Percentiles rank a stretch among this genome's conserved stretches.
Evolutionary conservation across 2,329 filamentous ascomycete species (phyloP).

Genomic region (Diplocarpon mali): DNA sequence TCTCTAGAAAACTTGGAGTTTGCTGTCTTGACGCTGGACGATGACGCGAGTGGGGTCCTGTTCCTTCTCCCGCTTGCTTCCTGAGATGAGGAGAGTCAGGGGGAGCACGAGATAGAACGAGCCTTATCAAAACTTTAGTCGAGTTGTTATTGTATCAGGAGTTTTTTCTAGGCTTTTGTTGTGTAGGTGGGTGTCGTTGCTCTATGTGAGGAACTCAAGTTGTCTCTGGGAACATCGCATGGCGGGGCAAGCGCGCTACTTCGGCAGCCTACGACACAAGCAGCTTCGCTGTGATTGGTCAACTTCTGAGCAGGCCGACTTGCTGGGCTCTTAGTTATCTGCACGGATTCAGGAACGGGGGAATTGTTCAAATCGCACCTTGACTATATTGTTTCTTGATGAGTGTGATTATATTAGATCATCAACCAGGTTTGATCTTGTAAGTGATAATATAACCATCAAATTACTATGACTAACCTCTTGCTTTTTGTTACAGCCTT

Average conservation of each 20-base stretch:
- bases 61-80: conserved; percentile 12
- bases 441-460: too few species aligned
- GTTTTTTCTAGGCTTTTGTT: background rate
- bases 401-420: too few species aligned
- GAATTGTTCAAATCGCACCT: background rate
- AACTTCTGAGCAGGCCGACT: background rate
- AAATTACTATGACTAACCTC: too few species aligned
- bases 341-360: background rate
- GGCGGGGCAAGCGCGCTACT: background rate
- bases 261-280: background rate
- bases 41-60: conserved; percentile 5
- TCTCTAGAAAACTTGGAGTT: background rate
- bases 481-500: too few species aligned
- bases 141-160: background rate
- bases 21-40: conserved; percentile 2
- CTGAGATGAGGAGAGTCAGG: conserved; percentile 10
- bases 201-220: background rate
- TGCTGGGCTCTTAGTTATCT: background rate
- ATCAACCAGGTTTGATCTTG: too few species aligned
- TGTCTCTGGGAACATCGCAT: background rate
- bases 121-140: background rate
- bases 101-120: background rate
- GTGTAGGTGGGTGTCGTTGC: background rate
- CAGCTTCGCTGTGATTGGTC: background rate
- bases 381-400: too few species aligned